Base-by-base conservation (phyloP, 2,329 filamentous ascomycete species). In the Aspergillus fructus region DNA sequence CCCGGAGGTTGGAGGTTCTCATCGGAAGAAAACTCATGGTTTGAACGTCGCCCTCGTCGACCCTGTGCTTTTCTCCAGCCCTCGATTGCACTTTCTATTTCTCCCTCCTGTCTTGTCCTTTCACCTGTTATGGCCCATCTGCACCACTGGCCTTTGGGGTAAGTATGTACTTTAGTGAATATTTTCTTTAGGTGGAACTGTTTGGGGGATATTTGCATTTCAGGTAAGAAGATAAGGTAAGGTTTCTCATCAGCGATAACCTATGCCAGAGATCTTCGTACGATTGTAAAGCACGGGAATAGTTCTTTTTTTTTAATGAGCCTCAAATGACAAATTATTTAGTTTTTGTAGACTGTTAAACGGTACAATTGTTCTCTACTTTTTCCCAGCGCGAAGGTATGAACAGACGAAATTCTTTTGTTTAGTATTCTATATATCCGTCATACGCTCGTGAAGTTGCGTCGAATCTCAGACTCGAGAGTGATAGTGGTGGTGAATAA, bases 141-240 rank as follows among this genome's bases (percentile, higher is more conserved):
- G 43, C 57, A 53, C 59, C 58, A 64, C 65, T 64, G 62, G 64
- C 50, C 53, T 62, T 58, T 57, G 55, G 68, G 73, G 69, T 75
- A 73, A 75, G 76, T 78, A 76, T 78, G 75, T 77, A 77, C 64
- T 69, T 73, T 76, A 66, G 67, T 62, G 49, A 60, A 64, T 59
- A 54, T 55, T 59, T 46, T 21, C 21, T 61, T 64, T 59, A 60
- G 56, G 58, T 54, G 61, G 56, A 60, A 60, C 59, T 39, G 59
- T 58, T 57, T 51, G 54, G 54, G 59, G 58, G 64, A 57, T 56
- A 55, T 53, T 55, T 62, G 57, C 55, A 33, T 59, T 56, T 66
- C 63, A 76, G 75, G 73, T 76, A 75, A 76, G 74, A 74, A 74
- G 74, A 73, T 71, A 72, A 74, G 75, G 74, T 77, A 76, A 76